phyloP scores from a whole-genome alignment of 805 yeast genomes.

The Candida schatavii region DNA sequence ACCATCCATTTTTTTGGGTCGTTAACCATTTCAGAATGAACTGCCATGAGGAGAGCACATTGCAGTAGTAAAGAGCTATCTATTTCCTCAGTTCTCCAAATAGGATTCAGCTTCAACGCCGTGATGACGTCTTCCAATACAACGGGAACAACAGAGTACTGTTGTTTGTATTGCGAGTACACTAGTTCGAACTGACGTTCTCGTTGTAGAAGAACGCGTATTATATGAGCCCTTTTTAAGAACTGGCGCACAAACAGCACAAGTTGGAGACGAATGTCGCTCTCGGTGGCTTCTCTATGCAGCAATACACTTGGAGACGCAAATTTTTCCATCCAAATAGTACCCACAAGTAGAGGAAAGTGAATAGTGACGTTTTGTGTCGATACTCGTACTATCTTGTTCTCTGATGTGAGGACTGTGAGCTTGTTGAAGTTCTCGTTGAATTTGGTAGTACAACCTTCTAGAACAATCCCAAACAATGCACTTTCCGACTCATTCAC shows the following conservation, averaged over 20 bases:
- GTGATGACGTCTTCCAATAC: slow-evolving; percentile 14
- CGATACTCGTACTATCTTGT: slow-evolving; percentile 24
- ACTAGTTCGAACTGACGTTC: slow-evolving; percentile 16
- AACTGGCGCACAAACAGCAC: slow-evolving; percentile 25
- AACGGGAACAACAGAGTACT: slow-evolving; percentile 12
- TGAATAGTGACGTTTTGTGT: slow-evolving; percentile 31
- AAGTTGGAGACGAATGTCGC: slow-evolving; percentile 13
- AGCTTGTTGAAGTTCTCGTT: slow-evolving; percentile 30
- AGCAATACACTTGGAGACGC: slow-evolving; percentile 11
- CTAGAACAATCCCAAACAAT: slow-evolving; percentile 36
- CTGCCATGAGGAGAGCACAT: slow-evolving; percentile 25
- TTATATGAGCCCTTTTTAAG: slow-evolving; percentile 15
- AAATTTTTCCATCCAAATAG: slow-evolving; percentile 13
- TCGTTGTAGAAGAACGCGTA: slow-evolving; percentile 9
- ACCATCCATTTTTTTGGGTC: slow-evolving; percentile 27
- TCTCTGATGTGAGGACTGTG: slow-evolving; percentile 30
- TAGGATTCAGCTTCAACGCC: slow-evolving; percentile 10
- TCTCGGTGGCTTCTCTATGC: slow-evolving; percentile 5
- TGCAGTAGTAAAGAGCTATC: slow-evolving; percentile 20
- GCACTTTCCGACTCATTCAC: slow-evolving; percentile 13
- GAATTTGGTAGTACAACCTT: slow-evolving; percentile 29
- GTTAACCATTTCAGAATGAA: slow-evolving; percentile 22
- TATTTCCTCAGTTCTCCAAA: slow-evolving; percentile 10
- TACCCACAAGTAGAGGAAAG: slow-evolving; percentile 6
- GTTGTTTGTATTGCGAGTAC: slow-evolving; percentile 21